Percentiles rank a stretch among this genome's conserved stretches.
Conservation (phyloP, 1,284 basidiomycete species). For the Crucibulum cyathiforme region DNA sequence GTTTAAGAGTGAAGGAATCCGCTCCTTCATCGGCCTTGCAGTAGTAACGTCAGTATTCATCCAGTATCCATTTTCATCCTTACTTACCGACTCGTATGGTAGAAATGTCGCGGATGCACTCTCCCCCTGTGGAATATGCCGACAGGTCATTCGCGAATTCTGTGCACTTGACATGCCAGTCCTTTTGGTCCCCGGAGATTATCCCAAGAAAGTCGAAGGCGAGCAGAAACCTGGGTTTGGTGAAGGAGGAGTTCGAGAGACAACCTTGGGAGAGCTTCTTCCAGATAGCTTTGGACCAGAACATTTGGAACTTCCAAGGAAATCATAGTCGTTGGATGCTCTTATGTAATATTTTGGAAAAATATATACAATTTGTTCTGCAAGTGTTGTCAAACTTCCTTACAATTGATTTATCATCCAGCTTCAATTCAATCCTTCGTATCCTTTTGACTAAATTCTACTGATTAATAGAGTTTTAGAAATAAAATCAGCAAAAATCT, state of each 20-base stretch:
- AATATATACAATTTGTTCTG: too few relatives aligned
- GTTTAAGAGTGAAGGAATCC: constrained; percentile 76
- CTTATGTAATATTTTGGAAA: too few relatives aligned
- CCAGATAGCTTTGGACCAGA: constrained; percentile 92
- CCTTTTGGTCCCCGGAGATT: constrained; percentile 76
- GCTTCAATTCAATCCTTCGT: too few relatives aligned
- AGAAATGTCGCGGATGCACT: constrained; percentile 67
- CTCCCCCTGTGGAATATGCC: constrained; percentile 91
- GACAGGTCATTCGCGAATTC: constrained; percentile 92
- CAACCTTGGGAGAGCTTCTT: constrained; percentile 77
- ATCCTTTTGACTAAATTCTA: too few relatives aligned
- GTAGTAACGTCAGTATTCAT: constrained; percentile 66
- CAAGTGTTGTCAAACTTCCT: too few relatives aligned
- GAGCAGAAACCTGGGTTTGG: constrained; percentile 41
- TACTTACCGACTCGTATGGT: not conserved
- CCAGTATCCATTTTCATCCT: not conserved
- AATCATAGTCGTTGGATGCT: too few relatives aligned
- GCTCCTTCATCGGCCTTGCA: constrained; percentile 73
- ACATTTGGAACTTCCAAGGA: constrained; percentile 61
- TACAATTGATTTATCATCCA: too few relatives aligned
- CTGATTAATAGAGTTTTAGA: too few relatives aligned
- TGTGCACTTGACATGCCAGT: constrained; percentile 79
- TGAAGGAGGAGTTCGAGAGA: constrained; percentile 60
- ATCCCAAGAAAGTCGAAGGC: constrained; percentile 48
- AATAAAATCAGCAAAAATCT: too few relatives aligned